Percentiles rank a stretch among this genome's conserved stretches.
phyloP scores from a whole-genome alignment of 2,329 filamentous ascomycete genomes.

The Xylariales sp. region DNA sequence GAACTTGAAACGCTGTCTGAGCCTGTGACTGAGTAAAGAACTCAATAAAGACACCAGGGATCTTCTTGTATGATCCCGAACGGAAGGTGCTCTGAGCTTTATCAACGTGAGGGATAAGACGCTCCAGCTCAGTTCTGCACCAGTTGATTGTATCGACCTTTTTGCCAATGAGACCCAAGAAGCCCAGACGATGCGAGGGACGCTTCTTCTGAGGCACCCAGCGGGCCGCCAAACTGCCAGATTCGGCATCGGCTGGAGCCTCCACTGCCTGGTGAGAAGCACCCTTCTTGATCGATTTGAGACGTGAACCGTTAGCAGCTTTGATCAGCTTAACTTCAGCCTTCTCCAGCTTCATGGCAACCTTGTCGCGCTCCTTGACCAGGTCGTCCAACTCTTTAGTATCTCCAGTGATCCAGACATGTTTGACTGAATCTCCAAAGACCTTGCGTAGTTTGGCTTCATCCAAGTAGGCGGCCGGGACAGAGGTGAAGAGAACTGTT shows the following conservation, averaged over 20 bases:
- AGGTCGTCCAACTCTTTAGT: conserved; percentile 73
- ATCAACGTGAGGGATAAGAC: conserved; percentile 67
- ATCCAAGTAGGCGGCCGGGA: conserved; percentile 73
- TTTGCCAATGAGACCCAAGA: conserved; percentile 67
- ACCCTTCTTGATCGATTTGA: conserved; percentile 64
- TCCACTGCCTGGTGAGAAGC: conserved; percentile 38
- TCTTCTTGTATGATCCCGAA: conserved; percentile 57
- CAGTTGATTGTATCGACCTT: conserved; percentile 95
- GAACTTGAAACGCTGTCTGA: conserved; percentile 78
- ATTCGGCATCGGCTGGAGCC: conserved; percentile 55
- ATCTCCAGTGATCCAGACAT: conserved; percentile 79
- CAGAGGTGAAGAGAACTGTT: conserved; percentile 83
- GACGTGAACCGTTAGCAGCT: conserved; percentile 65
- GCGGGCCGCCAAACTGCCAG: conserved; percentile 65
- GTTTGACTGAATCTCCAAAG: conserved; percentile 76
- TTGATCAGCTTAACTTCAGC: conserved; percentile 85
- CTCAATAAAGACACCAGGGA: conserved; percentile 84
- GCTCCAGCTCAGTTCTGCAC: conserved; percentile 72
- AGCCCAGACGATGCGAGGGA: conserved; percentile 69
- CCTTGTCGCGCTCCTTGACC: conserved; percentile 75
- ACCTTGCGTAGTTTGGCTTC: conserved; percentile 72
- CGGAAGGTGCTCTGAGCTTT: conserved; percentile 63
- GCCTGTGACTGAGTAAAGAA: conserved; percentile 79
- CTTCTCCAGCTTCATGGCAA: conserved; percentile 75
- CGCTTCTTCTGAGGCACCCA: conserved; percentile 72